phyloP scores from a whole-genome alignment of 2,329 filamentous ascomycete genomes.

The Aspergillus sp. region DNA sequence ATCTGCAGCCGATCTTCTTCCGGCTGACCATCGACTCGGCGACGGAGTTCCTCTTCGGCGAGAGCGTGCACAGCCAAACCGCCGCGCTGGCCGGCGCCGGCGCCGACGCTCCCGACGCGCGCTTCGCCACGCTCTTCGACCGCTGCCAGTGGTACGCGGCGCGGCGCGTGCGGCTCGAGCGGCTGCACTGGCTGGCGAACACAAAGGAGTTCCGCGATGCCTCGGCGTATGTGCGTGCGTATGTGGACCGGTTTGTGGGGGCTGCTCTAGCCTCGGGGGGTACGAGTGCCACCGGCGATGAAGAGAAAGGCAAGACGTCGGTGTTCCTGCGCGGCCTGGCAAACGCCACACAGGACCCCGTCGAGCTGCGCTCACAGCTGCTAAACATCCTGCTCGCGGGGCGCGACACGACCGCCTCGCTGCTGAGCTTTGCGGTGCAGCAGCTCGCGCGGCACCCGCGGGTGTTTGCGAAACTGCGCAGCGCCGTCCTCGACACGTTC shows the following conservation, averaged over 20 bases:
- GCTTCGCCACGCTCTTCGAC: slow-evolving; percentile 38
- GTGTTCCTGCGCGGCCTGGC: slow-evolving; percentile 51
- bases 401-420: slow-evolving; percentile 52
- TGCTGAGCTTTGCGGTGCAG: slow-evolving; percentile 40
- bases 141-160: slow-evolving; percentile 29
- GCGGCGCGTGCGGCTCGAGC: slow-evolving; percentile 20
- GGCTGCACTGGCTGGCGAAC: slow-evolving; percentile 19
- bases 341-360: slow-evolving; percentile 45
- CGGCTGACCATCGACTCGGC: slow-evolving; percentile 80
- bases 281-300: too few relatives aligned
- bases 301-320: slow-evolving; percentile 33
- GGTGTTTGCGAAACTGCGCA: slow-evolving; percentile 16
- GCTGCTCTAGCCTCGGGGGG: slow-evolving; percentile 20
- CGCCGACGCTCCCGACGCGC: slow-evolving; percentile 37
- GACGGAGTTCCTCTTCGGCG: slow-evolving; percentile 81
- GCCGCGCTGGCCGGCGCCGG: slow-evolving; percentile 26
- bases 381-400: slow-evolving; percentile 53
- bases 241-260: slow-evolving; percentile 20
- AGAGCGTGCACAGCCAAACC: slow-evolving; percentile 61
- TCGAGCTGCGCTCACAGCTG: slow-evolving; percentile 48
- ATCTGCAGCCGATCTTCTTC: slow-evolving; percentile 77
- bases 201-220: slow-evolving; percentile 17
- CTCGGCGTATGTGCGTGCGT: slow-evolving; percentile 14
- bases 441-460: slow-evolving; percentile 19
- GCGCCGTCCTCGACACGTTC: slow-evolving; percentile 16